Base-by-base conservation (phyloP, 192 early-diverging fungal species). In the Umbelopsis ramanniana region DNA sequence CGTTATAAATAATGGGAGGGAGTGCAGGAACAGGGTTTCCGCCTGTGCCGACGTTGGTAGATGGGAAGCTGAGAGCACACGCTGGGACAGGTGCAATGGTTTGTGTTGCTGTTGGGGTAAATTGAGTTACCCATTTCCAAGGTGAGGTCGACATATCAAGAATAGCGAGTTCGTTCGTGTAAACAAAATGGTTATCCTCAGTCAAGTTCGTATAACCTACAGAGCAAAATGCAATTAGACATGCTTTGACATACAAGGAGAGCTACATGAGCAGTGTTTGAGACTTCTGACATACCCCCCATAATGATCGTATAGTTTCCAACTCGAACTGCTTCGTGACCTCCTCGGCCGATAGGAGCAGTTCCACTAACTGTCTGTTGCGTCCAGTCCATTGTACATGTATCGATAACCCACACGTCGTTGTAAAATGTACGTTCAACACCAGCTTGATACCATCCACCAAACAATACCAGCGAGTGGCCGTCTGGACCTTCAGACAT, bases 281-380 rank as follows among this genome's bases (percentile, higher is more conserved):
- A 0, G 5, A 50, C 19, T 1, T 17, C 9, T 50, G 14, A 60
- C 22, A 26, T 68, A 26, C 76, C 76, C 4, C 72, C 17, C 52
- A 72, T 68, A n/a, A 60, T 48, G 1, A 77, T 52, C 76, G 72
- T 72, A 21, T 72, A 77, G 6, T 77, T 68, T 4, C 70, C 70
- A 43, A 66, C 43, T 1, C 29, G 67, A 12, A 52, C 19, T 2
- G 71, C 76, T 21, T 23, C 19, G 33, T 77, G 76, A 12, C 47
- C 52, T 12, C 48, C 23, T 24, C 72, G 66, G 15, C 35, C 10
- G 23, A 14, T 38, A 12, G 76, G 66, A 33, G 52, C 52, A 4
- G 33, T 22, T 17, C 76, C 76, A 11, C 21, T 40, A 6, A 57
- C 48, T 6, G 38, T 22, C n/a, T 54, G 48, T 45, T 72, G 57